These are phyloP conservation scores for Torulaspora indica DNA, from an alignment of 805 yeast genomes.

Conservation along the genomic window DNA sequence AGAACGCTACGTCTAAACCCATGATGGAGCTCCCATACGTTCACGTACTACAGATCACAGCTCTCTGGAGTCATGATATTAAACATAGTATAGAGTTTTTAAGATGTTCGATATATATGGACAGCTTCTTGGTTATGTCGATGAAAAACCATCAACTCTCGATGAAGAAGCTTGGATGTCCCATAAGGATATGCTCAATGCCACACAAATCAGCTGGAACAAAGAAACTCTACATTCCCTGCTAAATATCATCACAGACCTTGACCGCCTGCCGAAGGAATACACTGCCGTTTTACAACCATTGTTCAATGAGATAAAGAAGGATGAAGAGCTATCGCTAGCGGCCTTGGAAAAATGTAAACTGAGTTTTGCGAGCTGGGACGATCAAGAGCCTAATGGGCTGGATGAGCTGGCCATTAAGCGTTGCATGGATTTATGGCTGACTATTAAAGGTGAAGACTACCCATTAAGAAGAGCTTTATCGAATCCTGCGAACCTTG, in stretches of 20 bases:
- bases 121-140: background rate
- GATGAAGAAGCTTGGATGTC: no score
- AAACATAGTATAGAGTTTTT: no score
- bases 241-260: constrained; percentile 7
- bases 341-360: constrained; percentile 13
- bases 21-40: no score
- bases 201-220: background rate
- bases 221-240: background rate
- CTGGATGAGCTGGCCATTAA: constrained; percentile 9
- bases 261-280: constrained; percentile 8
- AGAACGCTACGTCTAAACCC: no score
- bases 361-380: constrained; percentile 12
- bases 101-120: no score
- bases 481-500: constrained; percentile 7
- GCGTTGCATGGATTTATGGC: constrained; percentile 22
- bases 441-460: constrained; percentile 12
- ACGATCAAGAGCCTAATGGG: background rate
- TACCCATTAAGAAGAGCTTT: constrained; percentile 9
- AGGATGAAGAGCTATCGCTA: constrained; percentile 5
- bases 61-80: no score
- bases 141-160: background rate
- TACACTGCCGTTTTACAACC: constrained; percentile 8
- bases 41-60: no score
- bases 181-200: no score
- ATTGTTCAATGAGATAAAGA: constrained; percentile 10